Conservation (phyloP, 192 early-diverging fungal genomes). For the Dissophora globulifera region DNA sequence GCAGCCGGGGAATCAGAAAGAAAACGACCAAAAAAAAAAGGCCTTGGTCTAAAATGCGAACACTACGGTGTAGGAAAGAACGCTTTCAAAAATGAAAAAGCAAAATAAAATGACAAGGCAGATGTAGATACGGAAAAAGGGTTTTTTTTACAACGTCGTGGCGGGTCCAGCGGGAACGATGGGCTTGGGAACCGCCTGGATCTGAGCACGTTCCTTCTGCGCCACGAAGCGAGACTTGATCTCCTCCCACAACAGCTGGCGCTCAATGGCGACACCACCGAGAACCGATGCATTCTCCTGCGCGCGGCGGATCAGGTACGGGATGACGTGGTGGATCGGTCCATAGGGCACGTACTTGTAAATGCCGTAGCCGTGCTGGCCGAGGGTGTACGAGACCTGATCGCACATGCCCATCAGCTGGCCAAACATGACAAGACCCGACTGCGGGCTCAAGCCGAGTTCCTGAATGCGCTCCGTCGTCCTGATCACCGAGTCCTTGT, state of each 20-base stretch:
- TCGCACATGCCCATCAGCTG: slow-evolving; percentile 98
- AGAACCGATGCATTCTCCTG: slow-evolving; percentile 92
- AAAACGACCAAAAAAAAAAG: too few species aligned
- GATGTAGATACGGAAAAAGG: neutral
- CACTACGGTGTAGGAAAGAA: too few species aligned
- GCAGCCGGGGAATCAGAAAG: too few species aligned
- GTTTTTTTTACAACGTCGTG: slow-evolving; percentile 21
- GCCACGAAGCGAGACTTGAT: slow-evolving; percentile 53
- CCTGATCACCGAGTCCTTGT: slow-evolving; percentile 77
- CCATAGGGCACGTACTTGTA: slow-evolving; percentile 98
- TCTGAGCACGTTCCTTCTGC: slow-evolving; percentile 36
- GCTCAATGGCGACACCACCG: slow-evolving; percentile 69
- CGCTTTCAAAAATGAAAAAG: neutral
- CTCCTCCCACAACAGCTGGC: slow-evolving; percentile 68
- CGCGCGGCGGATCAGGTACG: slow-evolving; percentile 92
- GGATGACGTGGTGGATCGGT: slow-evolving; percentile 88
- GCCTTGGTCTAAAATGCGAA: too few species aligned
- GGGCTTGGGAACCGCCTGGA: slow-evolving; percentile 20
- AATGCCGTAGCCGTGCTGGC: slow-evolving; percentile 76
- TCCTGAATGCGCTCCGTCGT: slow-evolving; percentile 71
- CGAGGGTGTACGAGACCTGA: slow-evolving; percentile 84
- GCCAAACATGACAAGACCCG: slow-evolving; percentile 85
- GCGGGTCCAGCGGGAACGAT: slow-evolving; percentile 23
- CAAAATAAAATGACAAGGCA: neutral
- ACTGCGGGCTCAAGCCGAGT: slow-evolving; percentile 60